These are phyloP conservation scores for Xylaria sp. DNA, from an alignment of 495 filamentous ascomycete species.

Conservation along the genomic window DNA sequence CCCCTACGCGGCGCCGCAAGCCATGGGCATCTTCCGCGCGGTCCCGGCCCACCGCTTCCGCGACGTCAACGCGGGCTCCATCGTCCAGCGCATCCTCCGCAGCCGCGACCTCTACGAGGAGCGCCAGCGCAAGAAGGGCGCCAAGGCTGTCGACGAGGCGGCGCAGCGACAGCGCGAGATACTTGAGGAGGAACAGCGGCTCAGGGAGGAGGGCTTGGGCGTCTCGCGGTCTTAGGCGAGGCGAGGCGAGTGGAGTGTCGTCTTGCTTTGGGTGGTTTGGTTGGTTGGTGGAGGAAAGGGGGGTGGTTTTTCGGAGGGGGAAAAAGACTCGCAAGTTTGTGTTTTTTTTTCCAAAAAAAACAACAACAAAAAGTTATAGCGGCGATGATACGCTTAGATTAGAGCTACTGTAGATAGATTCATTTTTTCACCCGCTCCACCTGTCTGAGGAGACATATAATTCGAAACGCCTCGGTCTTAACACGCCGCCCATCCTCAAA, in stretches of 20 bases:
- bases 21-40: conserved; percentile 79
- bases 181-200: conserved; percentile 61
- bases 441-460: neutral
- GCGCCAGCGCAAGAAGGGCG: conserved; percentile 83
- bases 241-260: no score
- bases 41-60: conserved; percentile 76
- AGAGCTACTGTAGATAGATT: conserved; percentile 10
- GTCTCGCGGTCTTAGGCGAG: conserved; percentile 3
- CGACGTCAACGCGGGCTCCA: conserved; percentile 89
- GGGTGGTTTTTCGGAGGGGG: no score
- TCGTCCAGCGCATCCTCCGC: conserved; percentile 87
- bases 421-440: neutral
- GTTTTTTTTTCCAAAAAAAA: no score
- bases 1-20: conserved; percentile 80
- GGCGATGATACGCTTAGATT: neutral
- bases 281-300: neutral
- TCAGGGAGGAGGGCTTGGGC: conserved; percentile 39
- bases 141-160: conserved; percentile 78
- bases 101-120: conserved; percentile 86
- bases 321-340: neutral
- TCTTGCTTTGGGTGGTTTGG: no score
- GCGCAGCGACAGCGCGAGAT: conserved; percentile 60
- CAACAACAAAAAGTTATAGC: neutral
- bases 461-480: neutral
- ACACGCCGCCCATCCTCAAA: neutral